Base-by-base conservation (phyloP, 2,329 filamentous ascomycete species). In the Coniochaeta hoffmannii region DNA sequence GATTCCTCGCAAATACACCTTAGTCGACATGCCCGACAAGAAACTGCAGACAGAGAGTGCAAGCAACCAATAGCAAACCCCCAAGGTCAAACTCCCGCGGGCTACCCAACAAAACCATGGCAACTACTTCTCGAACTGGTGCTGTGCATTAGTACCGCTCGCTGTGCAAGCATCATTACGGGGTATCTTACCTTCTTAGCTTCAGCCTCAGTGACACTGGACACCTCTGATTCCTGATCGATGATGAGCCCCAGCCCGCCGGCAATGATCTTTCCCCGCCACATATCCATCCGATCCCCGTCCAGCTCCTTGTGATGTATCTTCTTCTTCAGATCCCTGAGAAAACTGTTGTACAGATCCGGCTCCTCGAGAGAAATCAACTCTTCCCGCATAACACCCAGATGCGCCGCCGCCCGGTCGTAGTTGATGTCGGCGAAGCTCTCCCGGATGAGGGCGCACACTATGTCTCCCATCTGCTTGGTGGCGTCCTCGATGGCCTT, bases 241-340 rank as follows among this genome's bases (percentile, higher is more conserved):
- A 88, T 84, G 63, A 97, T 85, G 66, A 96, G 73, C 0, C 91
- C 89, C 55, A 96, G 72, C 61, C 76, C 82, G 41, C 78, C 81
- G 57, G 76, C 81, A 62, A 86, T 79, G 24, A 96, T 73, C 61
- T 81, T 76, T 74, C 83, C 60, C 41, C 59, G 88, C 91, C 91
- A 97, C 73, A 97, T 85, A 65, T 95, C 90, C 59, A 80, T 80
- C 54, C 90, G 76, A 63, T 95, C 87, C 0, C 90, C 91, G 35
- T 86, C 85, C 2, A 97, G 71, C 61, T 87, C 80, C 0, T 85
- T 88, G 0, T 76, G 79, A 8, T 91, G 68, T 1, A 97, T 67
- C 55, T 85, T 83, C 61, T 76, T 76, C 75, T 97, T 97, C 63
- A 97, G 70, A 32, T 80, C 78, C 38, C 69, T 75, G 41, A 95